phyloP scores from a whole-genome alignment of 345 rosid species.

The Populus deltoides region DNA sequence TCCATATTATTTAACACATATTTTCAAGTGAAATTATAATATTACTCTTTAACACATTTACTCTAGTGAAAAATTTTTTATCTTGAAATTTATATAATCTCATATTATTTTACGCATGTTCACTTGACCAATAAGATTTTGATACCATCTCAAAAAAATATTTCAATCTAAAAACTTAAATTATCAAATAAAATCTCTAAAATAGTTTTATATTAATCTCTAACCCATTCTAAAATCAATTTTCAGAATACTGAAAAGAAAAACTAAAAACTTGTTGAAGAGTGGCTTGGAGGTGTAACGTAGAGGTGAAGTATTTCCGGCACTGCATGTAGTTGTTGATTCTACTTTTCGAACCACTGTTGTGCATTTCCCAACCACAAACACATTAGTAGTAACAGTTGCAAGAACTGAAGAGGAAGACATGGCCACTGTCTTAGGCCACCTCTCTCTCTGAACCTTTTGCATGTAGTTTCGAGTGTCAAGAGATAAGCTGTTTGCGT shows the following conservation, averaged over 20 bases:
- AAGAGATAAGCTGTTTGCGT: neutral
- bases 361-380: conserved; percentile 43
- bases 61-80: accelerated
- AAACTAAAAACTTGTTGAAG: conserved; percentile 20
- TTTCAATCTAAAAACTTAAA: too few relatives aligned
- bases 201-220: too few relatives aligned
- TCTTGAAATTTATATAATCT: too few relatives aligned
- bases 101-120: too few relatives aligned
- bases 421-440: neutral
- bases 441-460: neutral
- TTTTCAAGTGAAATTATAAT: too few relatives aligned
- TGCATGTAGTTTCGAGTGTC: neutral
- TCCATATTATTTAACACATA: too few relatives aligned
- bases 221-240: neutral
- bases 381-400: conserved; percentile 32
- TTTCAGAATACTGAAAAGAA: too few relatives aligned
- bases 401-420: conserved; percentile 7
- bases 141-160: accelerated
- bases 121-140: too few relatives aligned
- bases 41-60: too few relatives aligned
- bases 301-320: neutral
- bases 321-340: conserved; percentile 6
- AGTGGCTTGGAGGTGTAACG: conserved; percentile 59
- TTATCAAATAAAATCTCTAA: too few relatives aligned
- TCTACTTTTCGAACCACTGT: conserved; percentile 39